Evolutionary conservation across 192 early-diverging fungal species (phyloP).

Genomic region (Backusella mclennaniae): DNA sequence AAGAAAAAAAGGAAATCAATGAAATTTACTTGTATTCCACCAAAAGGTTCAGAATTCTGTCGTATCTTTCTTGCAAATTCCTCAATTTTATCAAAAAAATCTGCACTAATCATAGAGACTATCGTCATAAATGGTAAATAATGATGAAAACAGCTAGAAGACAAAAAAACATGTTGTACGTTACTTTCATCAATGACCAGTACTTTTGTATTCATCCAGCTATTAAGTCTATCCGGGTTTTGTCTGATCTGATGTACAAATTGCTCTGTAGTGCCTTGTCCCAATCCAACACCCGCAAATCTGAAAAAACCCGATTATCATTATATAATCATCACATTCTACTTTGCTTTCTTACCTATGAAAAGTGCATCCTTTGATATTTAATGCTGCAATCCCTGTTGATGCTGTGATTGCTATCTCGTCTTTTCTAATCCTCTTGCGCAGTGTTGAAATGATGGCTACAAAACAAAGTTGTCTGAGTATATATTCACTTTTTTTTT

Average conservation of each 20-base stretch:
- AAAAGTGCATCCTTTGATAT: conserved; percentile 69
- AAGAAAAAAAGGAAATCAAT: neutral
- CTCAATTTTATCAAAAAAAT: conserved; percentile 71
- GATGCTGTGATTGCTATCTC: conserved; percentile 61
- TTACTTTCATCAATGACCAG: conserved; percentile 72
- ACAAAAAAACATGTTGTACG: neutral
- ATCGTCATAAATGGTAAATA: neutral
- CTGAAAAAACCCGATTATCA: conserved; percentile 15
- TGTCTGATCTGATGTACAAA: conserved; percentile 24
- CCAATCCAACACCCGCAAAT: conserved; percentile 64
- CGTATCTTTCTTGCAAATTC: conserved; percentile 54
- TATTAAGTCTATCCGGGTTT: conserved; percentile 20
- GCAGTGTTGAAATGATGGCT: conserved; percentile 38
- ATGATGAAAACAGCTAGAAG: neutral
- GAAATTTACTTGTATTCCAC: conserved; percentile 63
- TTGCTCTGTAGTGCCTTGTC: conserved; percentile 29
- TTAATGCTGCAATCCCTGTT: conserved; percentile 76
- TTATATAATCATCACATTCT: neutral
- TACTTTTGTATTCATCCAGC: conserved; percentile 57
- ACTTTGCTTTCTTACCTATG: conserved; percentile 33
- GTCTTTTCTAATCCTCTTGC: conserved; percentile 20
- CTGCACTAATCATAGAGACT: conserved; percentile 76
- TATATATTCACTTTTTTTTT: no score
- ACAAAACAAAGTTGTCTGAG: neutral
- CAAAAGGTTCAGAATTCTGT: conserved; percentile 52